Base-by-base conservation (phyloP, 768 basidiomycete genomes). In the Macrolepiota albuminosa region DNA sequence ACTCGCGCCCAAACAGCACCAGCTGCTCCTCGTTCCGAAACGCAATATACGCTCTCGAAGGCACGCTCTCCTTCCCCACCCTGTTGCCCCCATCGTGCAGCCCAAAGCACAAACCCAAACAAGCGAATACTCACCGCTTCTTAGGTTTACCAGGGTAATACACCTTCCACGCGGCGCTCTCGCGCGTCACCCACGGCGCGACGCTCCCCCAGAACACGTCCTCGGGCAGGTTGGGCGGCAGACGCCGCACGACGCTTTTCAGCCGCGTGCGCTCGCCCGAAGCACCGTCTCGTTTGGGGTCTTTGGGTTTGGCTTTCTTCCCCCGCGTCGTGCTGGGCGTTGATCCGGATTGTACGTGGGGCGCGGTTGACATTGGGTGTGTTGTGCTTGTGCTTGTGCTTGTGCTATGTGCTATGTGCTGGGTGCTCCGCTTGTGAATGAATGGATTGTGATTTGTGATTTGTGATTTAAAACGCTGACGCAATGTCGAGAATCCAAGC, bases 191-290 rank as follows among this genome's bases (percentile, higher is more conserved):
- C 95, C 95, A 98, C 2, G 78, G 69, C 55, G 86, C 79, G 3
- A 95, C 93, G 62, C 91, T 93, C 67, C 89, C 85, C 96, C 96
- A 99, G 74, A 99, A 98, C 56, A 97, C 75, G 2, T 85, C 85
- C 66, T 95, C 94, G 4, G 96, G 96, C 3, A 99, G 78, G 67
- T 95, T 93, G 13, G 95, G 90, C 0, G 96, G 96, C 5, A 98
- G 78, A 42, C 93, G 77, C 46, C 96, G 86, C 18, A 98, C 87
- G 64, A 97, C 82, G 34, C 87, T 86, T 80, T 99, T 98, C 66
- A 94, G 75, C 5, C 89, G 84, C 62, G 89, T 88, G 5, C 73
- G 72, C 21, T 74, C 72, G 14, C 34, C 8, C 29, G 29, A 2
- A 2, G 29, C 29, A 2, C 29, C 29, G 29, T 29, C 29, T 29